Percentiles rank a stretch among this genome's conserved stretches.
Evolutionary conservation across 129 eudicot species (phyloP).

Genomic region (Gnaphalium uliginosum): DNA sequence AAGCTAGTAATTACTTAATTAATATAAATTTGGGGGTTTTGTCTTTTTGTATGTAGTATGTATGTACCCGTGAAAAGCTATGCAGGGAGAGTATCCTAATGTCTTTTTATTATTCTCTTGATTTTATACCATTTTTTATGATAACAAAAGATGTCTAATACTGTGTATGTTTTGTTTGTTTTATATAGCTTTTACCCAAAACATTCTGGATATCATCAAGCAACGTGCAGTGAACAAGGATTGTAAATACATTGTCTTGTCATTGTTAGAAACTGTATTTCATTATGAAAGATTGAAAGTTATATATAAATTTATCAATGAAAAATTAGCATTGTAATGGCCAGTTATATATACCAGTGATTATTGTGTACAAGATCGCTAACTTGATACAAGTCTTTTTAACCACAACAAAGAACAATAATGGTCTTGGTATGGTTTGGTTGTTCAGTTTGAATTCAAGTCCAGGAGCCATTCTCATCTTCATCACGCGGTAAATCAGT

Average conservation of each 20-base stretch:
- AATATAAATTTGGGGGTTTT: neutral
- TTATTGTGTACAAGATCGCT: no score
- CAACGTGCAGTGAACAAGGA: neutral
- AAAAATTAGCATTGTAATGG: no score
- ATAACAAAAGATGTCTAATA: neutral
- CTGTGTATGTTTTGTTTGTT: neutral
- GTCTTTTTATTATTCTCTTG: constrained; percentile 23
- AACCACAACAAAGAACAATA: no score
- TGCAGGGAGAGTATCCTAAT: constrained; percentile 21
- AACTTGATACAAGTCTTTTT: no score
- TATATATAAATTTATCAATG: no score
- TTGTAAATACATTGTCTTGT: neutral
- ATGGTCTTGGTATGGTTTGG: no score
- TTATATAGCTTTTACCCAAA: neutral
- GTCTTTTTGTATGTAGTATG: constrained; percentile 32
- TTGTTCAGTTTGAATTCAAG: no score
- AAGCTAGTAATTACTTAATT: neutral
- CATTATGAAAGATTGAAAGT: no score
- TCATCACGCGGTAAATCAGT: no score
- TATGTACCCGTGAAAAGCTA: constrained; percentile 36
- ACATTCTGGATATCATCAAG: neutral
- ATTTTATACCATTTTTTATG: constrained; percentile 19
- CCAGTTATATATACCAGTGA: no score
- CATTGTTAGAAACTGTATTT: no score
- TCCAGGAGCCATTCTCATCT: no score